These are phyloP conservation scores for Cercospora sojina DNA, from an alignment of 2,329 filamentous ascomycete genomes.

Conservation along the genomic window DNA sequence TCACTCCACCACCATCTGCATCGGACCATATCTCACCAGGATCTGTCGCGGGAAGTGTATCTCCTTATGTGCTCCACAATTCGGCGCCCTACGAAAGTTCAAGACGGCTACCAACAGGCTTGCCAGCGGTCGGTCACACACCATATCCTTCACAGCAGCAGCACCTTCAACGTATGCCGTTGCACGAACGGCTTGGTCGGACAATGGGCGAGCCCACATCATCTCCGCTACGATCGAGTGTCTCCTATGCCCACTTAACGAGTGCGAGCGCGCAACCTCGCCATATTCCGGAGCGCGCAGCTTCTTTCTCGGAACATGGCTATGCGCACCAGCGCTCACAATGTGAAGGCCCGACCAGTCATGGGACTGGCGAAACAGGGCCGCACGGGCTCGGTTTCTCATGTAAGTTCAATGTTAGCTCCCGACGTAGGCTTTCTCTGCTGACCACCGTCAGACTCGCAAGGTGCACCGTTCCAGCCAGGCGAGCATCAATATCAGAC, in stretches of 20 bases:
- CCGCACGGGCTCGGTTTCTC: constrained; percentile 38
- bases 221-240: constrained; percentile 48
- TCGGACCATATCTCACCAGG: constrained; percentile 50
- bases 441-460: constrained; percentile 24
- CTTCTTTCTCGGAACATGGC: constrained; percentile 32
- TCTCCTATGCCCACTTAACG: constrained; percentile 43
- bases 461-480: constrained; percentile 24
- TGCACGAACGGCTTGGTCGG: constrained; percentile 46
- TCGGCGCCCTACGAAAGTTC: constrained; percentile 28
- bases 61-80: constrained; percentile 40
- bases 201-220: constrained; percentile 45
- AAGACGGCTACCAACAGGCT: constrained; percentile 25
- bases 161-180: constrained; percentile 43
- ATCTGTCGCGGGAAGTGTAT: constrained; percentile 42
- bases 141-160: constrained; percentile 33
- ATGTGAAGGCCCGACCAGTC: constrained; percentile 25
- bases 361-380: constrained; percentile 19
- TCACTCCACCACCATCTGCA: constrained; percentile 56
- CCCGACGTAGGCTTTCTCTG: background rate
- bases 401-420: constrained; percentile 29
- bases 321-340: constrained; percentile 26
- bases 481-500: constrained; percentile 17
- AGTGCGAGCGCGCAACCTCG: constrained; percentile 23
- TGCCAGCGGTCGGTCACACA: constrained; percentile 19
- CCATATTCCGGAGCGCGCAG: constrained; percentile 24